Base-by-base conservation (phyloP, 73 alveolate genomes). In the Stentor coeruleus region DNA sequence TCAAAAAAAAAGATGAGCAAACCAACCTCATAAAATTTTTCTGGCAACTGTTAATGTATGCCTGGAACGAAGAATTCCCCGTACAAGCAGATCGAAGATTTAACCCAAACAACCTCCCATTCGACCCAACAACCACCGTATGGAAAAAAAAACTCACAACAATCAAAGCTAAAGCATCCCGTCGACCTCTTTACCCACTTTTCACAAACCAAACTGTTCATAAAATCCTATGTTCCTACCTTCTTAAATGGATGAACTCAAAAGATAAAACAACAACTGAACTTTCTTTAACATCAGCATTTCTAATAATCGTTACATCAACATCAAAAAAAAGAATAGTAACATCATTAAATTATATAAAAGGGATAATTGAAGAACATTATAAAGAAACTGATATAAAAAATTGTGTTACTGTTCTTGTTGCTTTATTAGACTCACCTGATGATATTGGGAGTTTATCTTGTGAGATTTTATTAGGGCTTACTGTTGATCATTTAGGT, bases 131-230 rank as follows among this genome's bases (percentile, higher is more conserved):
- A 20, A 66, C 79, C 11, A 40, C n/a, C n/a, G 79, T 66, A 1
- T 66, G 79, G 37, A 66, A 66, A 40, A 20, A 2, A 66, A 66
- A 66, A 66, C 14, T 66, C 20, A 40, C 79, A 20, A 20, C n/a
- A 2, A 26, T 20, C 1, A 20, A 66, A 2, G n/a, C 36, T 0
- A 66, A 66, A 31, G 20, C 36, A 0, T 66, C 79, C n/a, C n/a
- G 79, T 28, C n/a, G 39, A 66, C 79, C 79, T 0, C 36, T 66
- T 20, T 66, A 26, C 33, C 79, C n/a, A 66, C 41, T 66, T 20
- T 66, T 66, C 33, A 28, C 42, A 26, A 20, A 20, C 11, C n/a
- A 26, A 28, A 28, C 41, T 37, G 37, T 66, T 20, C 79, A 66
- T 66, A 66, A 33, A 66, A 31, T 40, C 0, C 20, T 33, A 28